phyloP scores from a whole-genome alignment of 1,139 yeast genomes.

The Yamadazyma taylorii region DNA sequence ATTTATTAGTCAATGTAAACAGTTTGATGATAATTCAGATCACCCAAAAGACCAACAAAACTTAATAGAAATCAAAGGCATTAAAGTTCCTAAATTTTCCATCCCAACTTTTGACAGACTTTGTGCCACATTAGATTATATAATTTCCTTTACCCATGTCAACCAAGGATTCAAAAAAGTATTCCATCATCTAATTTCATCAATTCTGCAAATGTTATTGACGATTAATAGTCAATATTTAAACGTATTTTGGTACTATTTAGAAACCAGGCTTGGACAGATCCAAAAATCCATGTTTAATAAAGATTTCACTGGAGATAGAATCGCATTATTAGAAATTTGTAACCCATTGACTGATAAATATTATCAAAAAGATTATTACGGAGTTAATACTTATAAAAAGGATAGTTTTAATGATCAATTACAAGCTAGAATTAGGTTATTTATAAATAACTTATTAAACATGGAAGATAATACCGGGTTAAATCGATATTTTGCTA shows the following conservation, averaged over 20 bases:
- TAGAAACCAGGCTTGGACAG: constrained; percentile 31
- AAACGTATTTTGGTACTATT: constrained; percentile 31
- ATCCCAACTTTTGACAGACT: constrained; percentile 1
- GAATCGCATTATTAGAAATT: constrained; percentile 41
- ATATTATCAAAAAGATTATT: constrained; percentile 20
- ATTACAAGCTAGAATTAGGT: constrained; percentile 38
- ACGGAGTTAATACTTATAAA: constrained; percentile 26
- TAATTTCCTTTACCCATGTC: constrained; percentile 3
- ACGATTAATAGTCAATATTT: constrained; percentile 7
- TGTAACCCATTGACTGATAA: constrained; percentile 42
- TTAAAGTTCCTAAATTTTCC: background rate
- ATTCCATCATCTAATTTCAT: constrained; percentile 8
- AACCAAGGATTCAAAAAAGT: constrained; percentile 6
- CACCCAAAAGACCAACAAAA: background rate
- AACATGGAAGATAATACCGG: constrained; percentile 49
- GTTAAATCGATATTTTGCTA: constrained; percentile 40
- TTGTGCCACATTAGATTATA: constrained; percentile 6
- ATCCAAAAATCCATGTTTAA: constrained; percentile 28
- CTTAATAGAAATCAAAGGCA: background rate
- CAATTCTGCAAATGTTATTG: constrained; percentile 6
- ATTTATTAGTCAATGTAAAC: constrained; percentile 4
- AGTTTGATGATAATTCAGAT: background rate
- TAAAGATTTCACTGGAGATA: constrained; percentile 29
- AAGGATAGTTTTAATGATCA: constrained; percentile 43
- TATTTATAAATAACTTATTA: constrained; percentile 34